phyloP scores from a whole-genome alignment of 1,284 basidiomycete genomes.

The Somion occarium region DNA sequence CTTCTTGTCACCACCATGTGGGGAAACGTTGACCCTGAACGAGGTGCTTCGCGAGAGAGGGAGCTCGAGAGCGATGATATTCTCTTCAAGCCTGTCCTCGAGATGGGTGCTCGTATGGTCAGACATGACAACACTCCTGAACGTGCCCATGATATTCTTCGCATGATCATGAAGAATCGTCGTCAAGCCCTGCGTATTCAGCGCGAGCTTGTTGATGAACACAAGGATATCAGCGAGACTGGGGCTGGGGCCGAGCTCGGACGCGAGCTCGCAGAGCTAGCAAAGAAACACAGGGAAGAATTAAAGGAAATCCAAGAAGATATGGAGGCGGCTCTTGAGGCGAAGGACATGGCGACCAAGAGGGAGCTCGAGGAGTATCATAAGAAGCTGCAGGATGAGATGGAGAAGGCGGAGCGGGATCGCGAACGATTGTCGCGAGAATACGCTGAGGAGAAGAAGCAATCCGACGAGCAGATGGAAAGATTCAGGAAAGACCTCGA shows the following conservation, averaged over 20 bases:
- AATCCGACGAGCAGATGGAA: neutral
- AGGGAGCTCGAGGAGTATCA: constrained; percentile 3
- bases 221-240: constrained; percentile 33
- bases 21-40: constrained; percentile 10
- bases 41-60: constrained; percentile 12
- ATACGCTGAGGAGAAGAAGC: constrained; percentile 1
- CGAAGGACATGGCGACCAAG: constrained; percentile 6
- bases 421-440: constrained; percentile 5
- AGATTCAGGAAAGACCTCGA: neutral
- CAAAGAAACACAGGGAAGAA: constrained; percentile 33
- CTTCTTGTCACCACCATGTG: constrained; percentile 24
- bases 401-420: constrained; percentile 3
- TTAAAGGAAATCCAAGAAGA: constrained; percentile 20
- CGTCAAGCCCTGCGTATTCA: constrained; percentile 12
- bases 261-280: constrained; percentile 18
- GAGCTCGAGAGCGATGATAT: constrained; percentile 14
- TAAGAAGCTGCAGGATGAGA: neutral
- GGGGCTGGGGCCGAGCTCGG: constrained; percentile 29
- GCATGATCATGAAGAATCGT: constrained; percentile 6
- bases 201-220: constrained; percentile 22
- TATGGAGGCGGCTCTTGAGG: constrained; percentile 4
- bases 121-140: constrained; percentile 15
- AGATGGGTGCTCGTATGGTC: constrained; percentile 16
- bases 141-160: constrained; percentile 12
- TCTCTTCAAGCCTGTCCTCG: constrained; percentile 21